These are phyloP conservation scores for Ganoderma lucidum DNA, from an alignment of 1,284 basidiomycete genomes.

Conservation along the genomic window DNA sequence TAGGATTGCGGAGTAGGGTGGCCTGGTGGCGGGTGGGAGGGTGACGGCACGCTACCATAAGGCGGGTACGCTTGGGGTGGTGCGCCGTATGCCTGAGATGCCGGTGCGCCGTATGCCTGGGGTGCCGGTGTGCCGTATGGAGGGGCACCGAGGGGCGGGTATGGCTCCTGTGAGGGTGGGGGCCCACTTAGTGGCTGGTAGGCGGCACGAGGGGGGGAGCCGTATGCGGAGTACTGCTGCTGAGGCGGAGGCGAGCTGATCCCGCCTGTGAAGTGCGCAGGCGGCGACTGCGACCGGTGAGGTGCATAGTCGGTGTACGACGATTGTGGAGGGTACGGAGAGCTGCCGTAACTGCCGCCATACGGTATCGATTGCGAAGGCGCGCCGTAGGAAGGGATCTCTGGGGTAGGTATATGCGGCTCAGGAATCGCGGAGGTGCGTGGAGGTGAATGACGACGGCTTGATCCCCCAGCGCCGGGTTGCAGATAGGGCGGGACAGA, in stretches of 20 bases:
- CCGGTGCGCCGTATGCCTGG: background rate
- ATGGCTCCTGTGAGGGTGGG: background rate
- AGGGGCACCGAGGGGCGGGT: background rate
- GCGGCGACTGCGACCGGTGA: slow-evolving; percentile 1
- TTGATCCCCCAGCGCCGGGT: background rate
- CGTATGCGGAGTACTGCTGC: slow-evolving; percentile 9
- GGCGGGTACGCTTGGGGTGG: slow-evolving; percentile 6
- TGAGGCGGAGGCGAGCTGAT: slow-evolving; percentile 7
- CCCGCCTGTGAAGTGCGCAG: slow-evolving; percentile 1
- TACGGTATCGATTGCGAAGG: background rate
- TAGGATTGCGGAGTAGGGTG: background rate
- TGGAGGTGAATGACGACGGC: background rate
- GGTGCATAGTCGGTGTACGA: background rate
- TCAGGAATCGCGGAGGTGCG: slow-evolving; percentile 15
- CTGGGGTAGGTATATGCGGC: slow-evolving; percentile 18
- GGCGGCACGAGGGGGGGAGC: slow-evolving; percentile 7
- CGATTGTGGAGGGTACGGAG: slow-evolving; percentile 11
- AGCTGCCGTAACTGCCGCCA: background rate
- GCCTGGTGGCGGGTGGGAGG: background rate
- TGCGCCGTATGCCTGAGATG: background rate
- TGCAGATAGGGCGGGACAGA: slow-evolving; percentile 8
- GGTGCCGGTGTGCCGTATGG: slow-evolving; percentile 1
- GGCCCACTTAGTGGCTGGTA: background rate
- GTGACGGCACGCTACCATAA: background rate
- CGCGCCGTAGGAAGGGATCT: slow-evolving; percentile 11